phyloP scores from a whole-genome alignment of 1,284 basidiomycete genomes.

The Tremellales sp. region DNA sequence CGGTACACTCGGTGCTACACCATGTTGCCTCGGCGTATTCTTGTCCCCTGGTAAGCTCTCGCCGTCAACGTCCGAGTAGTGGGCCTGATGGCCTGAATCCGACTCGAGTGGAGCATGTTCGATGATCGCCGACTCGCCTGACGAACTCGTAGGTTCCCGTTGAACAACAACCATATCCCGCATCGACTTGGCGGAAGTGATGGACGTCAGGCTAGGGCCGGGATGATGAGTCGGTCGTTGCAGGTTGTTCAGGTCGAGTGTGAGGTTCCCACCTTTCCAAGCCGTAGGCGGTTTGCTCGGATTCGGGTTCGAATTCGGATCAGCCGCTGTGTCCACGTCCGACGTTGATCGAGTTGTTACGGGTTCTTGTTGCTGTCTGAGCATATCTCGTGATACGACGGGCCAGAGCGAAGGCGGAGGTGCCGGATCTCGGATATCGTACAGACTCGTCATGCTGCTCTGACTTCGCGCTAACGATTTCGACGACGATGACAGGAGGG shows the following conservation, averaged over 20 bases:
- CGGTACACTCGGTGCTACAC: too few relatives aligned
- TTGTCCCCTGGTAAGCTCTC: too few relatives aligned
- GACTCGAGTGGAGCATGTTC: background rate
- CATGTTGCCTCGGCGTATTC: too few relatives aligned
- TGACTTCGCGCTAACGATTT: background rate
- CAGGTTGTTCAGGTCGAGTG: slow-evolving; percentile 6
- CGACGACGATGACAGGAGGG: slow-evolving; percentile 6
- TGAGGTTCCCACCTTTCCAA: slow-evolving; percentile 8
- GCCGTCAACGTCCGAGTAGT: too few relatives aligned
- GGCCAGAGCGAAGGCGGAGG: slow-evolving; percentile 37
- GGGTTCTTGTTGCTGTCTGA: background rate
- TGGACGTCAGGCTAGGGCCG: slow-evolving; percentile 26
- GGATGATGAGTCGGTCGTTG: slow-evolving; percentile 43
- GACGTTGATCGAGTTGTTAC: background rate
- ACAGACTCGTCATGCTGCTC: slow-evolving; percentile 2
- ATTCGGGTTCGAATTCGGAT: background rate
- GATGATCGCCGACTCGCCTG: slow-evolving; percentile 3
- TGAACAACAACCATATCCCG: slow-evolving; percentile 38
- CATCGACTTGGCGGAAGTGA: slow-evolving; percentile 31
- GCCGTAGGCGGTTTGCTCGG: slow-evolving; percentile 7
- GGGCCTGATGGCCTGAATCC: too few relatives aligned
- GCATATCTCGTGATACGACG: slow-evolving; percentile 21
- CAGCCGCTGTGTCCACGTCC: background rate
- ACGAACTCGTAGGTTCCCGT: slow-evolving; percentile 19
- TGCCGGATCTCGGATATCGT: slow-evolving; percentile 36